These are phyloP conservation scores for Aethionema arabicum DNA, from an alignment of 345 rosid genomes.

Conservation along the genomic window DNA sequence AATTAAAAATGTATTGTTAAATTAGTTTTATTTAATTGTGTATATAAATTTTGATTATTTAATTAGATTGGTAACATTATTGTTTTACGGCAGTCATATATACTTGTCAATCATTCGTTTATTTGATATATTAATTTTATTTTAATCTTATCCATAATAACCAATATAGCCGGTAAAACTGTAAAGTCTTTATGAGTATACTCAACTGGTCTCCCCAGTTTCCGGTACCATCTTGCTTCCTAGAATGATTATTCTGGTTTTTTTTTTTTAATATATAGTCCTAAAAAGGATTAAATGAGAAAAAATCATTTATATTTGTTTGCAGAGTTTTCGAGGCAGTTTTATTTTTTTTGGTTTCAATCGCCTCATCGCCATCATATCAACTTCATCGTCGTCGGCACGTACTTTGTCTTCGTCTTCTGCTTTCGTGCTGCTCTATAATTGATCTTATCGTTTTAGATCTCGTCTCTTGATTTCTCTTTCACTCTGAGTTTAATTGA, in stretches of 20 bases:
- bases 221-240: conserved; percentile 28
- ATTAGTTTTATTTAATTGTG: background rate
- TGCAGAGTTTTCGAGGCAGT: conserved; percentile 19
- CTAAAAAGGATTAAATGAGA: background rate
- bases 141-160: conserved; percentile 24
- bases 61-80: background rate
- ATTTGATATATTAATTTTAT: background rate
- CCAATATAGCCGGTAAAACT: conserved; percentile 40
- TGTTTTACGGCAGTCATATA: background rate
- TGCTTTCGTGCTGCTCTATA: background rate
- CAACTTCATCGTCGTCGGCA: conserved; percentile 12
- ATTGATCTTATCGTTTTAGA: conserved; percentile 24
- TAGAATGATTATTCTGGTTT: conserved; percentile 3
- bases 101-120: background rate
- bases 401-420: background rate
- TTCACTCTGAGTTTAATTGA: conserved; percentile 13
- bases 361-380: conserved; percentile 17
- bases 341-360: conserved; percentile 1
- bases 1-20: background rate
- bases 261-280: background rate
- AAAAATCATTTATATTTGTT: background rate
- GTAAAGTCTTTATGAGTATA: background rate
- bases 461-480: background rate
- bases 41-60: background rate
- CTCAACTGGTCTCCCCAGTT: conserved; percentile 39